Base-by-base conservation (phyloP, 371 early-diverging fungal species). In the Fennellomyces sp. region DNA sequence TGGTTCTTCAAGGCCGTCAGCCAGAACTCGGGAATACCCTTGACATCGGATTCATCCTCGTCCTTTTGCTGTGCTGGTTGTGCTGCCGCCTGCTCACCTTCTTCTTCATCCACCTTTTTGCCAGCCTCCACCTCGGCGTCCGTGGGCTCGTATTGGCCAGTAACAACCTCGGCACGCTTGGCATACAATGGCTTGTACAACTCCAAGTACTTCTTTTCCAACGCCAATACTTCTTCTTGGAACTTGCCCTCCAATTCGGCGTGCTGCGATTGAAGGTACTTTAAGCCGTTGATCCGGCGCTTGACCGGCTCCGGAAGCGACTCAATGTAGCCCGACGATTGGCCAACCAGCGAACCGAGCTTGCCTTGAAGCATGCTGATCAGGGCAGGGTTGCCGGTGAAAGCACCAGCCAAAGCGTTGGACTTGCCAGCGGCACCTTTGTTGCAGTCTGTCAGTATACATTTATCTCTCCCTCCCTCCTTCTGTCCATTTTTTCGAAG, bases 201-300 rank as follows among this genome's bases (percentile, higher is more conserved):
- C 35, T 70, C 78, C n/a, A 86, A 83, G 75, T 93, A 98, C 77
- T 97, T 95, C 86, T 96, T 96, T 78, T 98, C 98, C 29, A 98
- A 80, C 50, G 86, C 95, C 31, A 92, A 71, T 48, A 97, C 88
- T 78, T 96, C 97, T 66, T 92, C 84, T 58, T 91, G 90, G 87
- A 97, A 94, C 73, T 92, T 78, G 50, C 83, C 81, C 73, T 95
- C 94, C 49, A 98, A 75, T 27, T 82, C 89, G 41, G 84, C 66
- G 64, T 92, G 93, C 82, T 95, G 84, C 31, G 85, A 78, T 85
- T 95, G 94, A 62, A 94, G 80, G 64, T 84, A 86, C 77, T 88
- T 88, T 64, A 97, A 85, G 36, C 90, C 92, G 63, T 92, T 85
- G 59, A 97, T 70, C 59, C 97, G 90, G 57, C 88, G 86, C 64